Conservation (phyloP, 2,329 filamentous ascomycete genomes). For the Penicillium sp. region DNA sequence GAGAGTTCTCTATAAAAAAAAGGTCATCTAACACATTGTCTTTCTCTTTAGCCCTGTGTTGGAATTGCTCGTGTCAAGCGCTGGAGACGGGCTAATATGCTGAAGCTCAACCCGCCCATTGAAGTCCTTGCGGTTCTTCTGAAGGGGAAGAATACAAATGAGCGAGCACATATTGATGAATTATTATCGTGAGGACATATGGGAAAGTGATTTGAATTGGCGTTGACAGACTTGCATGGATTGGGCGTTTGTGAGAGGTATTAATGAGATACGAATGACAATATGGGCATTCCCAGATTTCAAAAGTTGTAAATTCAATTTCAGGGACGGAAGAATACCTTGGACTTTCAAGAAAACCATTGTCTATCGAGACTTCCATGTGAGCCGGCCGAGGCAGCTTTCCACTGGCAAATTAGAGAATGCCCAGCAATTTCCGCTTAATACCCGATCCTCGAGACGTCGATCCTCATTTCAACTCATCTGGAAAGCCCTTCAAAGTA, state of each 20-base stretch:
- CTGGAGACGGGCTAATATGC: constrained; percentile 79
- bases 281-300: neutral
- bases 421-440: neutral
- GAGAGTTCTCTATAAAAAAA: neutral
- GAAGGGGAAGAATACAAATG: constrained; percentile 54
- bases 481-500: neutral
- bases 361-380: neutral
- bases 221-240: constrained; percentile 6
- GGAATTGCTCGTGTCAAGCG: constrained; percentile 78
- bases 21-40: constrained; percentile 4
- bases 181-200: constrained; percentile 31
- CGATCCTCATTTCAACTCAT: neutral
- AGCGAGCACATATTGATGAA: constrained; percentile 65
- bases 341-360: neutral
- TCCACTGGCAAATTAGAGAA: neutral
- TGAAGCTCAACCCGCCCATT: constrained; percentile 84
- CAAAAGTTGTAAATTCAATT: neutral
- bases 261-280: constrained; percentile 5
- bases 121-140: constrained; percentile 86
- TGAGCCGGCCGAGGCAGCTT: neutral
- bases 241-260: constrained; percentile 7
- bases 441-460: neutral
- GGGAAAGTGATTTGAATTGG: neutral
- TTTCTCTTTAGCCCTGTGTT: constrained; percentile 69
- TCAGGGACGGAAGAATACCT: neutral